phyloP scores from a whole-genome alignment of 2,329 filamentous ascomycete species.

The Diaporthe citrichinensis region DNA sequence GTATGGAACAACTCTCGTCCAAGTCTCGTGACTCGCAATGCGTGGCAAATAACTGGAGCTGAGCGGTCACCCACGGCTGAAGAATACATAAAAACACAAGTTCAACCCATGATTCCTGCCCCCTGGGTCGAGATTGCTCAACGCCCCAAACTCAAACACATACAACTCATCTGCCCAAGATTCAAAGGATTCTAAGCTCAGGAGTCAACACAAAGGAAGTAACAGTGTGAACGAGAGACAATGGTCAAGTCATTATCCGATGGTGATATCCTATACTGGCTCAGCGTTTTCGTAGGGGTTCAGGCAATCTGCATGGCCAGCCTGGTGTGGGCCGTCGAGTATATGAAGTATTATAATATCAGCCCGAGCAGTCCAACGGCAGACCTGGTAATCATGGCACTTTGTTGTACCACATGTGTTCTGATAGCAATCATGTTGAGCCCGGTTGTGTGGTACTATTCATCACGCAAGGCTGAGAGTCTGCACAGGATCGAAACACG shows the following conservation, averaged over 20 bases:
- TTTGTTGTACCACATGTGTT: background rate
- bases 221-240: background rate
- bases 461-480: background rate
- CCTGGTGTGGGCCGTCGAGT: slow-evolving; percentile 7
- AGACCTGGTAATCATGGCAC: background rate
- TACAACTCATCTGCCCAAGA: background rate
- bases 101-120: background rate
- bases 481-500: background rate
- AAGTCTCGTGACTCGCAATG: background rate
- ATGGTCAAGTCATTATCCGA: background rate
- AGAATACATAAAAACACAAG: background rate
- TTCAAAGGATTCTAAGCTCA: background rate
- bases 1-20: background rate
- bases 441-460: background rate
- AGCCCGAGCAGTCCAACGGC: background rate
- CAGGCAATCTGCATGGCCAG: slow-evolving; percentile 13
- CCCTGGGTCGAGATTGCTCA: background rate
- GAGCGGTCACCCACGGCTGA: background rate
- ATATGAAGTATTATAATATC: slow-evolving; percentile 4
- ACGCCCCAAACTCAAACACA: background rate
- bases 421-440: slow-evolving; percentile 4
- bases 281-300: background rate
- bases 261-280: background rate
- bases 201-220: background rate
- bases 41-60: too few relatives aligned